Base-by-base conservation (phyloP, 2,329 filamentous ascomycete genomes). In the Simplicillium aogashimaense region DNA sequence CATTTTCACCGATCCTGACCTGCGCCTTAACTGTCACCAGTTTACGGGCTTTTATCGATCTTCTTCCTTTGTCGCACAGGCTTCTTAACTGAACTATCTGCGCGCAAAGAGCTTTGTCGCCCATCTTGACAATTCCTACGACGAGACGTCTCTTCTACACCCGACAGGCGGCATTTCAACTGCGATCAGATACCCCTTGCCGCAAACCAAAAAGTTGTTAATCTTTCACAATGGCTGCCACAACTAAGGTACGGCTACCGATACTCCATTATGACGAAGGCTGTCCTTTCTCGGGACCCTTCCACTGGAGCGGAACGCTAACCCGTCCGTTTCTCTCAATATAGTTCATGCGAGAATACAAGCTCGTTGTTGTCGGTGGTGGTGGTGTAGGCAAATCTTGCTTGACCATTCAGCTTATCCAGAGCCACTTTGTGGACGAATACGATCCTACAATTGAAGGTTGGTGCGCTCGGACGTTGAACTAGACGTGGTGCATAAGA, bases 391-490 rank as follows among this genome's bases (percentile, higher is more conserved):
- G 92, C 70, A 98, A 98, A 75, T 97, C 90, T 47, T 97, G 92
- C 70, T 78, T 98, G 73, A 97, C 92, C 44, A 97, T 98, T 59
- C 92, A 97, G 72, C 79, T 90, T 66, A 87, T 86, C 56, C 83
- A 89, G 69, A 90, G 84, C 65, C 92, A 98, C 65, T 98, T 98
- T 71, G 90, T 97, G 61, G 92, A 97, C 66, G 92, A 97, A 67
- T 98, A 98, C 66, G 92, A 98, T 66, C 92, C 92, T 43, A 98
- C 92, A 56, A 97, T 98, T 59, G 92, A 98, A 85, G 92, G 92
- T 89, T 32, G 15, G 30, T 32, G 13, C 30, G 15, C 30, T 43
- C 37, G 29, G 36, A 36, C 31, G 40, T 50, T 55, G 41, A 58
- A 12, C 30, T 15, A n/a, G 13, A 32, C 15, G 5, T 32, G 30